Base-by-base conservation (phyloP, 2,329 filamentous ascomycete species). In the Aspergillus sp. region DNA sequence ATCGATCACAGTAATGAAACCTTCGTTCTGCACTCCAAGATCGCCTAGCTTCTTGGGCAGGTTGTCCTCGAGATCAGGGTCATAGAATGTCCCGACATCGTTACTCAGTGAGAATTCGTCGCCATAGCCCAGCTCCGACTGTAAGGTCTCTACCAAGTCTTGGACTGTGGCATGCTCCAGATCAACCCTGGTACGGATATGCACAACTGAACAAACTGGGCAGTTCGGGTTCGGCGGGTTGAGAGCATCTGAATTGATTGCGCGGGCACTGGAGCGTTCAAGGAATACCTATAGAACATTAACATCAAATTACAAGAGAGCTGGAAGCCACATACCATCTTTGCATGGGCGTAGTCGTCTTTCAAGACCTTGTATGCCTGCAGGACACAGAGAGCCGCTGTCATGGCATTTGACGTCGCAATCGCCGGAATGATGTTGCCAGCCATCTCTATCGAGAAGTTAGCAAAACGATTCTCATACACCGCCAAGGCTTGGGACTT, bases 391-490 rank as follows among this genome's bases (percentile, higher is more conserved):
- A 99, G 81, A 11, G 91, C 88, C 14, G 94, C 94, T 1, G 94
- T 93, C 70, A 97, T 96, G 14, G 94, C 94, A 70, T 99, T 99
- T 0, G 94, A 97, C 0, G 94, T 99, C 4, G 94, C 94, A 67
- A 99, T 99, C 2, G 94, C 94, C 1, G 94, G 94, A 56, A 99
- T 99, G 64, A 99, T 99, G 69, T 99, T 99, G 49, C 94, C 94
- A 3, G 94, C 94, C 93, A 97, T 99, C 74, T 99, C 89, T 81
- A 45, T 63, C 38, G 58, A n/a, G 53, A 29, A 17, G 17, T 56
- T 44, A 57, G 55, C 49, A 50, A 20, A 23, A 40, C 19, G 29
- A 45, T 9, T 4, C 17, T n/a, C 29, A 47, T 21, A 43, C 19
- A 5, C 11, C 19, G 48, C 5, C 46, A n/a, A 21, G 3, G 25